These are phyloP conservation scores for Exobasidium rhododendri DNA, from an alignment of 1,284 basidiomycete species.

Conservation along the genomic window DNA sequence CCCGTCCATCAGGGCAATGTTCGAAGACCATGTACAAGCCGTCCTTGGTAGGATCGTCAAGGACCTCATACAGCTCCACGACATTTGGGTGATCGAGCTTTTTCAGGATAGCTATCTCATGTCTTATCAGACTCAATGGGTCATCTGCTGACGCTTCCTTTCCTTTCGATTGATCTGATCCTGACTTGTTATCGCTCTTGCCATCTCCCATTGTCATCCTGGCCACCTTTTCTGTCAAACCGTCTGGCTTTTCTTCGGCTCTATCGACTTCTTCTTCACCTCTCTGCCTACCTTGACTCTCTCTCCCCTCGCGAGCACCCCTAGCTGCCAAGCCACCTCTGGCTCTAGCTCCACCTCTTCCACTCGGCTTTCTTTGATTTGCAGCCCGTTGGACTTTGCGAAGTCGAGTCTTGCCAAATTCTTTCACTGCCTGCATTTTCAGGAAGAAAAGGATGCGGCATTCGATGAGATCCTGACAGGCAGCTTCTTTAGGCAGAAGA, in stretches of 20 bases:
- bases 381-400: conserved; percentile 27
- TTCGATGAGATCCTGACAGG: no score
- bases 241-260: neutral
- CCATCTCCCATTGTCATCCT: neutral
- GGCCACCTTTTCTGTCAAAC: neutral
- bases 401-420: conserved; percentile 51
- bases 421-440: conserved; percentile 35
- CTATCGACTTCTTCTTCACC: neutral
- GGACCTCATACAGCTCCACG: conserved; percentile 61
- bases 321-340: conserved; percentile 10
- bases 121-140: conserved; percentile 45
- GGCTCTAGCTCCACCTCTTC: conserved; percentile 2
- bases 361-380: conserved; percentile 2
- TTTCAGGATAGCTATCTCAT: conserved; percentile 49
- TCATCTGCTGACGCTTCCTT: conserved; percentile 22
- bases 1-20: conserved; percentile 57
- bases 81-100: conserved; percentile 56
- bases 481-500: no score
- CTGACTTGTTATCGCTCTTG: neutral
- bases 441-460: no score
- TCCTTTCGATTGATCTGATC: neutral
- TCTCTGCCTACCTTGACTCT: neutral
- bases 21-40: conserved; percentile 59
- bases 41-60: conserved; percentile 61
- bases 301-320: neutral